Evolutionary conservation across 805 yeast genomes (phyloP).

Genomic region (Ogataea populi-albae): DNA sequence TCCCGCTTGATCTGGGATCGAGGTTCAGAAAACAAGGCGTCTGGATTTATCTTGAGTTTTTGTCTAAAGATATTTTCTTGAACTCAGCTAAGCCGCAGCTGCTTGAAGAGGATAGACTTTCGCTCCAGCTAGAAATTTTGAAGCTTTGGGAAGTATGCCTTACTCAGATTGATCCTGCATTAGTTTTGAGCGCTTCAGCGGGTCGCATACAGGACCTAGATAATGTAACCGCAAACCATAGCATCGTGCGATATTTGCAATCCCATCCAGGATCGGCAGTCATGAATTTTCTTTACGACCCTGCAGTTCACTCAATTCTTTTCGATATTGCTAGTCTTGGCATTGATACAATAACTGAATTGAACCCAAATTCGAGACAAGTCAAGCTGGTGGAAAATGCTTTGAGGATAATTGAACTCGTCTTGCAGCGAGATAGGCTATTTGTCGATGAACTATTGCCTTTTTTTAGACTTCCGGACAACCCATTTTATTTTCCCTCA

Average conservation of each 20-base stretch:
- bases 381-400: conserved; percentile 39
- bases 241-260: conserved; percentile 50
- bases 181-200: conserved; percentile 52
- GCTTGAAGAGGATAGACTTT: conserved; percentile 33
- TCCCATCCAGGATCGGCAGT: conserved; percentile 69
- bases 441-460: conserved; percentile 57
- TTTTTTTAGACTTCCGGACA: conserved; percentile 41
- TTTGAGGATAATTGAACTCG: conserved; percentile 42
- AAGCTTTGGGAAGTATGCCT: conserved; percentile 48
- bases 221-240: conserved; percentile 40
- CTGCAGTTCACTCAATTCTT: conserved; percentile 51
- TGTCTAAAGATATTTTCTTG: conserved; percentile 63
- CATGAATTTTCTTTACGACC: conserved; percentile 60
- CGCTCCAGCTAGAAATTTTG: conserved; percentile 55
- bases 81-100: conserved; percentile 43
- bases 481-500: conserved; percentile 39
- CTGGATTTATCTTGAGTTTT: conserved; percentile 76
- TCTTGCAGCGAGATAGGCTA: conserved; percentile 55
- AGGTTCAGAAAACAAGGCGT: conserved; percentile 63
- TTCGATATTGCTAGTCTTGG: conserved; percentile 60
- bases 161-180: conserved; percentile 48
- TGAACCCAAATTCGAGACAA: conserved; percentile 31
- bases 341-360: conserved; percentile 50
- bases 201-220: conserved; percentile 44
- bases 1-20: conserved; percentile 62